phyloP scores from a whole-genome alignment of 805 yeast genomes.

The Barnettozyma siamensis region DNA sequence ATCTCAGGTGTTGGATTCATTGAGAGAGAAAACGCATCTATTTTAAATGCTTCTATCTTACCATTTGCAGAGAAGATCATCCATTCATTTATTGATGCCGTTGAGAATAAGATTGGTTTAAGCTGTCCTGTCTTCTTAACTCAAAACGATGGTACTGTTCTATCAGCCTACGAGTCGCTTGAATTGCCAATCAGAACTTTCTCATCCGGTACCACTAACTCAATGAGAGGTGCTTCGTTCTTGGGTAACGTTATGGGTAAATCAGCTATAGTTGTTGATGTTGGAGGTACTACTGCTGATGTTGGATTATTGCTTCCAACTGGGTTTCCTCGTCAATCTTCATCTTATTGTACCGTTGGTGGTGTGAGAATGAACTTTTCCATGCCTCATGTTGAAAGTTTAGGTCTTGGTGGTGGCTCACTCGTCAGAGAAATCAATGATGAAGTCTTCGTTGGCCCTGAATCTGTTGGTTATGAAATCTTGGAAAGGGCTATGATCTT shows the following conservation, averaged over 20 bases:
- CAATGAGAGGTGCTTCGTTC: constrained; percentile 45
- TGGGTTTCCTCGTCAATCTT: constrained; percentile 44
- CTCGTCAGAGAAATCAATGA: constrained; percentile 29
- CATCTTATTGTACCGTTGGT: constrained; percentile 39
- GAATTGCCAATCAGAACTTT: constrained; percentile 40
- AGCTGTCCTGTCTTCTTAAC: constrained; percentile 21
- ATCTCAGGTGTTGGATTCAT: constrained; percentile 40
- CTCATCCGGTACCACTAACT: constrained; percentile 46
- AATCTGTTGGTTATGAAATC: constrained; percentile 39
- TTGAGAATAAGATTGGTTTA: constrained; percentile 25
- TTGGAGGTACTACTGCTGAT: constrained; percentile 48
- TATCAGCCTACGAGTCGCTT: constrained; percentile 37
- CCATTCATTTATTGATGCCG: constrained; percentile 31
- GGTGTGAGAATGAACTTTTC: constrained; percentile 44
- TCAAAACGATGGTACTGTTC: constrained; percentile 46
- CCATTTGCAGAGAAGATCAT: constrained; percentile 38
- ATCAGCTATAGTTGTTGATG: constrained; percentile 37
- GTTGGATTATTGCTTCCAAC: constrained; percentile 38
- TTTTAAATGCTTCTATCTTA: constrained; percentile 39
- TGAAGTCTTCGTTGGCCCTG: constrained; percentile 39
- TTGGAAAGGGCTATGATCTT: constrained; percentile 30
- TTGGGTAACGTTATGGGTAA: constrained; percentile 25
- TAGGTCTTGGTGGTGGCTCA: constrained; percentile 50
- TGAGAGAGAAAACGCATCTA: constrained; percentile 44
- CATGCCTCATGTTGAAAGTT: constrained; percentile 46